phyloP scores from a whole-genome alignment of 2,329 filamentous ascomycete genomes.

The Hypoxylon sp. region DNA sequence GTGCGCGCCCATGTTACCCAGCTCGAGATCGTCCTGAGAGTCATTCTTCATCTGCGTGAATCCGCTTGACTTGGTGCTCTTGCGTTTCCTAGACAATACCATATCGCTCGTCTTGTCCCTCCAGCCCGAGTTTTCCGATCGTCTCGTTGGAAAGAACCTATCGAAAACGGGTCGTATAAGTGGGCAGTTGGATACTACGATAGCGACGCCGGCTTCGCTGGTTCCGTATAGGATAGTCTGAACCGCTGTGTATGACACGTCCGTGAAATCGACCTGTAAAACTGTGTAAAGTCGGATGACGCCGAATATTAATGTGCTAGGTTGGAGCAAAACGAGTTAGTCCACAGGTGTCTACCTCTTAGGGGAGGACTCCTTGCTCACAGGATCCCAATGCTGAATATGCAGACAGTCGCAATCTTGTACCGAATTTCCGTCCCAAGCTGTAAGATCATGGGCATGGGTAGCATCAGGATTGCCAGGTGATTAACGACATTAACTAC shows the following conservation, averaged over 20 bases:
- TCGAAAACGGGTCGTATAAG: conserved; percentile 43
- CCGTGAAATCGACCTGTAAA: conserved; percentile 31
- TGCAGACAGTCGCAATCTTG: conserved; percentile 31
- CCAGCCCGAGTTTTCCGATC: conserved; percentile 17
- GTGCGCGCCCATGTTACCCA: conserved; percentile 45
- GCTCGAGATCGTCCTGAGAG: conserved; percentile 37
- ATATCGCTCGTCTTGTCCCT: conserved; percentile 21
- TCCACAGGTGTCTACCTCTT: background rate
- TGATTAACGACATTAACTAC: conserved; percentile 43
- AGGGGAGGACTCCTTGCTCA: conserved; percentile 22
- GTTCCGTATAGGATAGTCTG: conserved; percentile 35
- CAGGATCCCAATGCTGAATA: conserved; percentile 43
- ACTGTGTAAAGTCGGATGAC: conserved; percentile 29
- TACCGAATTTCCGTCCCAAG: conserved; percentile 40
- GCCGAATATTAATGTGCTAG: conserved; percentile 39
- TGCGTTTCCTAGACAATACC: conserved; percentile 24
- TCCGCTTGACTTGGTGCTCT: conserved; percentile 37
- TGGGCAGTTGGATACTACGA: conserved; percentile 44
- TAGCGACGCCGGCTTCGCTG: conserved; percentile 44
- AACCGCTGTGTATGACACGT: conserved; percentile 35
- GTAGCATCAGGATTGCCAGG: conserved; percentile 37
- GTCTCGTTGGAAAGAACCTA: conserved; percentile 15
- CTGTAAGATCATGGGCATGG: conserved; percentile 39
- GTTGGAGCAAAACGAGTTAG: conserved; percentile 17
- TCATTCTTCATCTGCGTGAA: conserved; percentile 40